phyloP scores from a whole-genome alignment of 257 asterid genomes.

The Echium plantagineum region DNA sequence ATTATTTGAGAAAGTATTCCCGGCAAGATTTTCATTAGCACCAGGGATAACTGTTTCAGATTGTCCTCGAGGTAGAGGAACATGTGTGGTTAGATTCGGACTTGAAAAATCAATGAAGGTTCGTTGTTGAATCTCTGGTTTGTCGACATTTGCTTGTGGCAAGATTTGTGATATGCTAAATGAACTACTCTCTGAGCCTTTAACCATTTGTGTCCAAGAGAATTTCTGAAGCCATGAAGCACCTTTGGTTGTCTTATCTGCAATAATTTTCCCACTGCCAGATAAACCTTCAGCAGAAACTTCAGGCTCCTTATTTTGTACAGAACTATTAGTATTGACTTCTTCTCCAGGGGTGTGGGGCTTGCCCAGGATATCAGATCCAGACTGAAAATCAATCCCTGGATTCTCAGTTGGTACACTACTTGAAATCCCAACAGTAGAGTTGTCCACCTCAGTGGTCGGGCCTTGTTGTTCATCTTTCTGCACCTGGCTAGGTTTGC shows the following conservation, averaged over 20 bases:
- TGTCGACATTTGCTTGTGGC: conserved; percentile 27
- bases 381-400: conserved; percentile 17
- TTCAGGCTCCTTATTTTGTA: conserved; percentile 14
- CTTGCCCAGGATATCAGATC: conserved; percentile 14
- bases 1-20: conserved; percentile 9
- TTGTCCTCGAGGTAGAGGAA: conserved; percentile 12
- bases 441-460: conserved; percentile 21
- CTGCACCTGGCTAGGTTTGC: conserved; percentile 16
- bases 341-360: conserved; percentile 8
- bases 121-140: conserved; percentile 23
- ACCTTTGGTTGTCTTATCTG: conserved; percentile 35
- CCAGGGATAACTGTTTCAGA: conserved; percentile 1
- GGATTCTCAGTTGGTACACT: conserved; percentile 21
- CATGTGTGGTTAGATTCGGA: conserved; percentile 7
- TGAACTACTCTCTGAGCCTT: conserved; percentile 30
- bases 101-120: conserved; percentile 11
- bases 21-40: conserved; percentile 6
- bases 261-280: conserved; percentile 15
- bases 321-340: conserved; percentile 7
- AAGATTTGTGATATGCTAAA: conserved; percentile 60
- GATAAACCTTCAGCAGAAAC: conserved; percentile 18
- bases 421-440: conserved; percentile 38
- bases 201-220: conserved; percentile 64
- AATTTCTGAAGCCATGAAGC: conserved; percentile 43
- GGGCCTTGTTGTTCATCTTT: conserved; percentile 39